These are phyloP conservation scores for Termitomyces titanicus DNA, from an alignment of 768 basidiomycete species.

Conservation along the genomic window DNA sequence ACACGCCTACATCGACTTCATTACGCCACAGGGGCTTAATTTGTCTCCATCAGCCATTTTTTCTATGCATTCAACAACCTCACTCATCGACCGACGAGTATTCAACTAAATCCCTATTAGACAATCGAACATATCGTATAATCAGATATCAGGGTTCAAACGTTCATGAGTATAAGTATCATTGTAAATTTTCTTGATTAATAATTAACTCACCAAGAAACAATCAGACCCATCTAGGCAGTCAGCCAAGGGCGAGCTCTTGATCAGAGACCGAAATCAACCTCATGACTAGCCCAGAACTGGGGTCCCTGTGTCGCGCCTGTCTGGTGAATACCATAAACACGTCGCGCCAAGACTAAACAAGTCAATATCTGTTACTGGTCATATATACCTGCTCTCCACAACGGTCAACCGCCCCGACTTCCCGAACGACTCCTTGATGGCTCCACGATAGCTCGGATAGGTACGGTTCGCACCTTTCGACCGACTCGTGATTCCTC, in stretches of 20 bases:
- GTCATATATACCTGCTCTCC: neutral
- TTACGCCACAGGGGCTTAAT: slow-evolving; percentile 9
- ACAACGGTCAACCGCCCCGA: neutral
- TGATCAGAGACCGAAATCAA: neutral
- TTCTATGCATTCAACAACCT: neutral
- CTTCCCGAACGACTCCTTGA: slow-evolving; percentile 4
- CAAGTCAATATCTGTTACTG: neutral
- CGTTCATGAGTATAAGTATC: neutral
- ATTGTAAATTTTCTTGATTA: neutral
- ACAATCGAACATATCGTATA: neutral
- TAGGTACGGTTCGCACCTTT: neutral
- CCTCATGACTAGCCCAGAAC: neutral
- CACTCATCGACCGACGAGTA: neutral
- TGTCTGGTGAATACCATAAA: neutral
- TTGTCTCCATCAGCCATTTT: neutral
- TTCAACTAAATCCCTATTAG: neutral
- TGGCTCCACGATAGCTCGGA: neutral
- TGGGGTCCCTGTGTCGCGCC: neutral
- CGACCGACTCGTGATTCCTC: neutral
- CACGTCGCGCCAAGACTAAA: neutral
- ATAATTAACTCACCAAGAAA: neutral
- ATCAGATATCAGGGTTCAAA: neutral
- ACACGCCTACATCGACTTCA: neutral
- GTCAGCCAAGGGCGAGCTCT: neutral
- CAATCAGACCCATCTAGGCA: neutral